These are phyloP conservation scores for Rhodotorula glutinis DNA, from an alignment of 1,284 basidiomycete species.

Conservation along the genomic window DNA sequence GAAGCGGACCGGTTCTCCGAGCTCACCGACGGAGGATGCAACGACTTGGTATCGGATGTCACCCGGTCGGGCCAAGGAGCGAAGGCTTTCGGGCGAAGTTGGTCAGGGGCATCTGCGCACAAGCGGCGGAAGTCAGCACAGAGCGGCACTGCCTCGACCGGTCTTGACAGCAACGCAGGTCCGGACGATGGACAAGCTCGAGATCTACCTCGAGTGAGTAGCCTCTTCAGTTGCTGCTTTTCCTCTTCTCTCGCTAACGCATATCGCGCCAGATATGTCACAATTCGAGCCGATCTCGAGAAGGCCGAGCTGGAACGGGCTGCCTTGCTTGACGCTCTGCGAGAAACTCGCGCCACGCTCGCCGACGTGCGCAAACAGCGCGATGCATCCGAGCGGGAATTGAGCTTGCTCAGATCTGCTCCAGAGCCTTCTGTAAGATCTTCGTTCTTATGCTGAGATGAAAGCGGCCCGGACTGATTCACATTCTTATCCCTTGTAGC, in stretches of 20 bases:
- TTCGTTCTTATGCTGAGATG: neutral
- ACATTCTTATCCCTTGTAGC: neutral
- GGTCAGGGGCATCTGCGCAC: neutral
- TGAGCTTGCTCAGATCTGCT: conserved; percentile 3
- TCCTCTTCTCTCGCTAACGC: neutral
- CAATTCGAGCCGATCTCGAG: conserved; percentile 33
- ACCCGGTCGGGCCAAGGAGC: neutral
- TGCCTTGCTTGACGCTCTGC: conserved; percentile 33
- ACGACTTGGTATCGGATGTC: conserved; percentile 24
- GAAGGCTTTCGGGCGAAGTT: neutral
- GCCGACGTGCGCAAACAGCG: conserved; percentile 28
- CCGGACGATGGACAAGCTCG: conserved; percentile 36
- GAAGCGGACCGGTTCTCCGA: too few species aligned
- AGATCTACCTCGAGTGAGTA: conserved; percentile 37
- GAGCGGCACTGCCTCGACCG: neutral
- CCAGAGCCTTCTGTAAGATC: conserved; percentile 11
- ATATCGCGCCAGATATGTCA: conserved; percentile 20
- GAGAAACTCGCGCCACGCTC: conserved; percentile 27
- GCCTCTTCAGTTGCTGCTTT: neutral
- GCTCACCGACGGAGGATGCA: neutral
- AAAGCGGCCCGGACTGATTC: neutral
- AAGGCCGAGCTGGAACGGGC: conserved; percentile 36
- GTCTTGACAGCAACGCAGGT: conserved; percentile 8
- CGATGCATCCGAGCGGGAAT: conserved; percentile 12
- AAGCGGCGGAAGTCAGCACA: neutral